phyloP scores from a whole-genome alignment of 257 asterid genomes.

The Leptodermis oblonga region DNA sequence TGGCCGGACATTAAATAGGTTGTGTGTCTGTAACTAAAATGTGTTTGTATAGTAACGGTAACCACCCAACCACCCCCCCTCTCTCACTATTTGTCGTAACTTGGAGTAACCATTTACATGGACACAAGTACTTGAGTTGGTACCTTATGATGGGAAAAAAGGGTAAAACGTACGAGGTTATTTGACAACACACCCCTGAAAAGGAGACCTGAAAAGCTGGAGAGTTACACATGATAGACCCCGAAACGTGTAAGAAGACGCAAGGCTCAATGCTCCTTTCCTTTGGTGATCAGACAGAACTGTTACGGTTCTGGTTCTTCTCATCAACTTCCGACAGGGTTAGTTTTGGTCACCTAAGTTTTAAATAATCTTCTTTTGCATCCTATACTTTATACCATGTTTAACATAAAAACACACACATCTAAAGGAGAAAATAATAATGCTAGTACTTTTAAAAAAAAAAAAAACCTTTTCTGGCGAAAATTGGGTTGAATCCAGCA shows the following conservation, averaged over 20 bases:
- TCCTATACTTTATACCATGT: neutral
- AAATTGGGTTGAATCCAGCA: no score
- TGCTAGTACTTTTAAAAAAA: no score
- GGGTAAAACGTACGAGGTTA: conserved; percentile 17
- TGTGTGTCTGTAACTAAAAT: no score
- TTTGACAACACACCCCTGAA: neutral
- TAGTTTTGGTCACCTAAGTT: conserved; percentile 15
- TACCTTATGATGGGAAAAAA: neutral
- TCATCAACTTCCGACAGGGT: conserved; percentile 19
- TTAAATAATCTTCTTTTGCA: neutral
- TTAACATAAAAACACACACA: neutral
- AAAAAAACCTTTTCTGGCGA: no score
- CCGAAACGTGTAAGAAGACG: conserved; percentile 11
- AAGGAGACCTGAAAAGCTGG: conserved; percentile 12
- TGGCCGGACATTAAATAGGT: no score
- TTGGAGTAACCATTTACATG: neutral
- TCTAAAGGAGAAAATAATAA: neutral
- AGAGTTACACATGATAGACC: neutral
- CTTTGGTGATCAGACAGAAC: no score
- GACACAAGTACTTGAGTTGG: neutral
- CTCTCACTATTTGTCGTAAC: neutral
- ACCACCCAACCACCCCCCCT: no score
- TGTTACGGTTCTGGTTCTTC: no score
- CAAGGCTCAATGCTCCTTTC: conserved; percentile 26
- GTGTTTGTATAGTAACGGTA: no score